A percentile compares a stretch with the other conserved stretches of the same genome.
These are phyloP conservation scores for Acacia pycnantha DNA, from an alignment of 331 rosid genomes.

Conservation along the genomic window DNA sequence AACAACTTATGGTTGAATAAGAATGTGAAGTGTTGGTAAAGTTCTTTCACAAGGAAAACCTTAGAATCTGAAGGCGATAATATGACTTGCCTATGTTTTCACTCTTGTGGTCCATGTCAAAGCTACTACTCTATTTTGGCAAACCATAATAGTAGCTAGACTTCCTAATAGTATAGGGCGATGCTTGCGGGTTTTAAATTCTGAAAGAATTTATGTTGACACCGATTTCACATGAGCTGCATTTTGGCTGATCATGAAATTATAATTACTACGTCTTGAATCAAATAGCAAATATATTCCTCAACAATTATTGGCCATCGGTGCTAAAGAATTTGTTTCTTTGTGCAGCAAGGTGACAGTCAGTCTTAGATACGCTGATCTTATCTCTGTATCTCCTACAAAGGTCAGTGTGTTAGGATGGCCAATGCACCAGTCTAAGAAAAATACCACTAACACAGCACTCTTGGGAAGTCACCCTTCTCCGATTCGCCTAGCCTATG, in stretches of 20 bases:
- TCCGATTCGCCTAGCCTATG: conserved; percentile 74
- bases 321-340: conserved; percentile 29
- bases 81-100: background rate
- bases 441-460: conserved; percentile 37
- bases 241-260: too few species aligned
- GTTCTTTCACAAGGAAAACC: background rate
- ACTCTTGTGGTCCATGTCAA: too few species aligned
- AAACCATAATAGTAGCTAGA: too few species aligned
- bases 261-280: too few species aligned
- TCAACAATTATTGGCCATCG: too few species aligned
- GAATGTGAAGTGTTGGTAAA: background rate
- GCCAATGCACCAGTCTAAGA: conserved; percentile 61
- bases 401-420: conserved; percentile 76
- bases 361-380: conserved; percentile 81
- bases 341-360: conserved; percentile 86
- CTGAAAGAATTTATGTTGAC: too few species aligned
- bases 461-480: conserved; percentile 41
- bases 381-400: conserved; percentile 70
- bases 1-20: conserved; percentile 17
- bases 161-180: too few species aligned
- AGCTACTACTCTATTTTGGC: too few species aligned
- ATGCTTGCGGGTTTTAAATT: too few species aligned
- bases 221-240: too few species aligned
- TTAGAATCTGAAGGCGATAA: background rate
- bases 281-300: too few species aligned